phyloP scores from a whole-genome alignment of 2,329 filamentous ascomycete species.

The Talaromyces albobiverticillius region DNA sequence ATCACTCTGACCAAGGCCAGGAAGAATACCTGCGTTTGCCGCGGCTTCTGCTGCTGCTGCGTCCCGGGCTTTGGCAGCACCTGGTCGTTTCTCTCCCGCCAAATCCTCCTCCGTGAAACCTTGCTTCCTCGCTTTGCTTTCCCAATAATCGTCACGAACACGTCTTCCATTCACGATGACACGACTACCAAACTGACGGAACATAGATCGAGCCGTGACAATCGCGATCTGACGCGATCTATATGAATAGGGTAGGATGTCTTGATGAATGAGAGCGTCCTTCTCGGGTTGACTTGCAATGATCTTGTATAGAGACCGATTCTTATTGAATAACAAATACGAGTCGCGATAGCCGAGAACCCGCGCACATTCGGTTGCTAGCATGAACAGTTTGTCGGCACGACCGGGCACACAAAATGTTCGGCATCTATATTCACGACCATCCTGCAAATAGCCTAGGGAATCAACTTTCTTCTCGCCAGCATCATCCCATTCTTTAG shows the following conservation, averaged over 20 bases:
- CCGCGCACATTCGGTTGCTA: constrained; percentile 93
- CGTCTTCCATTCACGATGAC: constrained; percentile 86
- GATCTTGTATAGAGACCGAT: constrained; percentile 93
- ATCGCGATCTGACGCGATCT: constrained; percentile 98
- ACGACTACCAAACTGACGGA: constrained; percentile 93
- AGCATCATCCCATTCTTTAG: constrained; percentile 85
- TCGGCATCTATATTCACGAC: constrained; percentile 84
- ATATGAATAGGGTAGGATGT: constrained; percentile 95
- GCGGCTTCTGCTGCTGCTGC: constrained; percentile 69
- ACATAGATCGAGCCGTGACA: constrained; percentile 97
- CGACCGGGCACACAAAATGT: constrained; percentile 91
- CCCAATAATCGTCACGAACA: constrained; percentile 98
- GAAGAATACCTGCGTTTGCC: constrained; percentile 52
- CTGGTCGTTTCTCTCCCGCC: constrained; percentile 92
- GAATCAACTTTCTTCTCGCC: constrained; percentile 90
- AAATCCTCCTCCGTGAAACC: constrained; percentile 96
- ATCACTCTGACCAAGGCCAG: constrained; percentile 72
- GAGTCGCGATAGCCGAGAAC: constrained; percentile 93
- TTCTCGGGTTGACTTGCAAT: constrained; percentile 95
- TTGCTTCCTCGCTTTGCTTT: constrained; percentile 93
- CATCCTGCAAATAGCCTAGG: constrained; percentile 77
- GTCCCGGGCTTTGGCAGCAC: constrained; percentile 83
- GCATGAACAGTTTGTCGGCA: constrained; percentile 95
- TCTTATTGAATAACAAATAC: constrained; percentile 99
- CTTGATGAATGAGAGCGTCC: constrained; percentile 90